These are phyloP conservation scores for Volutella citrinella DNA, from an alignment of 2,329 filamentous ascomycete species.

Conservation along the genomic window DNA sequence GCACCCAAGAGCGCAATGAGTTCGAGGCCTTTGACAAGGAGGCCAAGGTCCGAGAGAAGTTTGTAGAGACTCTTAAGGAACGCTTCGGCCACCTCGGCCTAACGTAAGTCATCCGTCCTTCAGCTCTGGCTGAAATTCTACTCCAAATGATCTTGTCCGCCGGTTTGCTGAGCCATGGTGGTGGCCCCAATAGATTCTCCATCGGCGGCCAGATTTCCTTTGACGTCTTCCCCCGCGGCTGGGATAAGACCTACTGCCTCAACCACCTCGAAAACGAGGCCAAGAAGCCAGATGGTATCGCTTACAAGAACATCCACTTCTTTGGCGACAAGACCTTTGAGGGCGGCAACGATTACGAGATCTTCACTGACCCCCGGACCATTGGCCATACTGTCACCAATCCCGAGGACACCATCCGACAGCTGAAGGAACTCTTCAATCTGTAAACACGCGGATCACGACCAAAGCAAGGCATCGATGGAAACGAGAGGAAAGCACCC, in stretches of 20 bases:
- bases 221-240: constrained; percentile 93
- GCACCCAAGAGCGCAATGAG: constrained; percentile 72
- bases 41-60: constrained; percentile 70
- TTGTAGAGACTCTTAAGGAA: constrained; percentile 75
- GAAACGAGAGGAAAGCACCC: constrained; percentile 1
- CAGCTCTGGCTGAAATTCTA: constrained; percentile 1
- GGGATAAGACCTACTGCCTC: constrained; percentile 99
- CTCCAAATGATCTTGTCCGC: not conserved
- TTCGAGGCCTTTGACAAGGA: constrained; percentile 79
- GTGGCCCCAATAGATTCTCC: constrained; percentile 70
- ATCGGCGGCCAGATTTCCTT: constrained; percentile 98
- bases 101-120: constrained; percentile 58
- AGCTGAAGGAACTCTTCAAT: constrained; percentile 78
- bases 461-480: not conserved
- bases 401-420: constrained; percentile 77
- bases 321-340: constrained; percentile 93
- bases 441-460: constrained; percentile 39
- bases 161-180: constrained; percentile 6
- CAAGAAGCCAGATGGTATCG: constrained; percentile 63
- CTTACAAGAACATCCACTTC: constrained; percentile 91
- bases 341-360: constrained; percentile 95
- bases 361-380: constrained; percentile 77
- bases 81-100: constrained; percentile 80
- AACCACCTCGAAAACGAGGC: constrained; percentile 81
- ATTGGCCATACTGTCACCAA: constrained; percentile 79